Percentiles rank a stretch among this genome's conserved stretches.
phyloP scores from a whole-genome alignment of 805 yeast genomes.

The Lachancea quebecensis region DNA sequence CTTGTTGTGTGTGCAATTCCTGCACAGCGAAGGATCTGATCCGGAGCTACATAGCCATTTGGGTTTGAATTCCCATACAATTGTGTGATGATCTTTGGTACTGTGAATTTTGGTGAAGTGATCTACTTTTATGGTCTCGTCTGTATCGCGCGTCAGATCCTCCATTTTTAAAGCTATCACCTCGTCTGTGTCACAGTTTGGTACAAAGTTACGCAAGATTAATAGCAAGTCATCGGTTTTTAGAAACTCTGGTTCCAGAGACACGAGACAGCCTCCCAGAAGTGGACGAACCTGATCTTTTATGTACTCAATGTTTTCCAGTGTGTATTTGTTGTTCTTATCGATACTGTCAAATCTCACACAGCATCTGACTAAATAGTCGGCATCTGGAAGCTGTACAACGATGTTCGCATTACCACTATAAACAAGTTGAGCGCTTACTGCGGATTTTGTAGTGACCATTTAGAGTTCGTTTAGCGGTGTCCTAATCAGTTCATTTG shows the following conservation, averaged over 20 bases:
- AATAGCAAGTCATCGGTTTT: neutral
- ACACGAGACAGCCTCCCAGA: constrained; percentile 7
- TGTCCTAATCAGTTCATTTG: neutral
- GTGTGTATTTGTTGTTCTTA: constrained; percentile 20
- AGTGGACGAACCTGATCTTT: constrained; percentile 7
- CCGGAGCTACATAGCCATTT: constrained; percentile 24
- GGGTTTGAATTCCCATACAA: constrained; percentile 28
- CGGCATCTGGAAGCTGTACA: constrained; percentile 13
- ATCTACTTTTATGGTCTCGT: constrained; percentile 10
- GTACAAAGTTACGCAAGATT: neutral
- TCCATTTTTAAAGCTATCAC: constrained; percentile 15
- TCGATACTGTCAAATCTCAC: constrained; percentile 14
- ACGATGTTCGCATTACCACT: constrained; percentile 28
- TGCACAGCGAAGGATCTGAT: constrained; percentile 13
- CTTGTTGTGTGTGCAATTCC: constrained; percentile 28
- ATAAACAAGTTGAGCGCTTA: neutral
- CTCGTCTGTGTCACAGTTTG: constrained; percentile 10
- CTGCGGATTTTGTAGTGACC: neutral
- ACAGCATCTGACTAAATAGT: constrained; percentile 20
- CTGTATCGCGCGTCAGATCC: constrained; percentile 12
- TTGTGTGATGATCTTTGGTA: neutral
- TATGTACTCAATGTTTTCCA: constrained; percentile 16
- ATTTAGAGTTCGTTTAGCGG: no score
- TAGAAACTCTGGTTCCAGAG: constrained; percentile 4
- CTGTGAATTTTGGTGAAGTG: constrained; percentile 22